Base-by-base conservation (phyloP, 495 filamentous ascomycete species). In the Glarea lozoyensis region DNA sequence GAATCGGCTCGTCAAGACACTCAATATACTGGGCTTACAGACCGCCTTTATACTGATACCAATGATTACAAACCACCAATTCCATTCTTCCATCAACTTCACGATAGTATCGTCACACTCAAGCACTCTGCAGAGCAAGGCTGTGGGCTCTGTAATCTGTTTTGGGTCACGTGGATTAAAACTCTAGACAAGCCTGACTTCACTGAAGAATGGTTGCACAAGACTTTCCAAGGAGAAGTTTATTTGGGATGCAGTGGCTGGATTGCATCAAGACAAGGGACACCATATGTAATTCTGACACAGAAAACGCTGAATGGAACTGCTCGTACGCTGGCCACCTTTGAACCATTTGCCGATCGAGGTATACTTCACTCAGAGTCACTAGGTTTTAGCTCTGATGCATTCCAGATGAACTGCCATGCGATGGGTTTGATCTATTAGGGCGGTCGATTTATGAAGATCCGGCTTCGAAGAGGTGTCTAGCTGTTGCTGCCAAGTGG, bases 341-440 rank as follows among this genome's bases (percentile, higher is more conserved):
- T 56, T 23, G 53, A 56, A 16, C 49, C 52, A n/a, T 56, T 51
- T 40, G 53, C 50, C 22, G 30, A 42, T 34, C 48, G 50, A 44
- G 49, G 53, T 52, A 41, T n/a, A n/a, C n/a, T n/a, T n/a, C n/a
- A n/a, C n/a, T n/a, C n/a, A n/a, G n/a, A n/a, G n/a, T n/a, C n/a
- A n/a, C n/a, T n/a, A n/a, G n/a, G n/a, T n/a, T n/a, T n/a, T n/a
- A n/a, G n/a, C n/a, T n/a, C n/a, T n/a, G n/a, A n/a, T n/a, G n/a
- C n/a, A n/a, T n/a, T 13, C 31, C 32, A 56, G 53, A 45, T 44
- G 34, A 53, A 19, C 32, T 50, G 11, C 53, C 53, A 22, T 10
- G 11, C 1, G 46, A 56, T 10, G 42, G 45, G 16, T 10, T 11
- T 13, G 37, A 37, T 35, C 39, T 53, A n/a, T 33, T 53, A 10